Base-by-base conservation (phyloP, 75 land plant genomes). In the Cupressus sempervirens region DNA sequence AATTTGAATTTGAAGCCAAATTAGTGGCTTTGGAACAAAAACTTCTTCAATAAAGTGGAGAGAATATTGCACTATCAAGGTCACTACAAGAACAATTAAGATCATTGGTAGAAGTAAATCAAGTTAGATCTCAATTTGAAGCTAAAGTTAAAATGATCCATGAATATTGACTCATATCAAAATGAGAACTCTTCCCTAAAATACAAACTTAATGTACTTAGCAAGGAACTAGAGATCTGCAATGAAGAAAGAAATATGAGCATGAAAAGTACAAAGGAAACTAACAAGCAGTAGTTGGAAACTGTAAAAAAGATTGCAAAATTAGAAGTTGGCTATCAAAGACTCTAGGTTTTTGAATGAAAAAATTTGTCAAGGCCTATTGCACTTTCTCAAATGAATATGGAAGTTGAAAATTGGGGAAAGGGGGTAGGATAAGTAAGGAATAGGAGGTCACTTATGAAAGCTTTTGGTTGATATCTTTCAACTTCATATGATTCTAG, bases 251-350 rank as follows among this genome's bases (percentile, higher is more conserved):
- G 92, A 65, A 97, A 97, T 70, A 92, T 95, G 87, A 91, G 91
- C 80, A 82, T 88, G 58, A 91, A 86, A 81, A 86, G 94, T 80
- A 91, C 94, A 75, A 98, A 95, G 16, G 92, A 72, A 40, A 93
- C 96, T 13, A 93, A 93, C 86, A 93, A 89, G 88, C 96, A 94
- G 83, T 96, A 94, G 70, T 30, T 90, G 73, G 99, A 97, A 82
- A 91, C 89, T 85, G 92, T 94, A 0, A 95, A 96, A 82, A 95
- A 92, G 88, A 93, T 93, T 80, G 82, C 92, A 48, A 94, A 94
- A 88, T 90, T 97, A 18, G 98, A 96, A 85, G 94, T 91, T 26
- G 96, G 95, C 80, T 97, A 98, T 83, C 98, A 93, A 84, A 90
- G 98, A 77, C 88, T 97, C 58, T 89, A 96, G 23, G 89, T 90